These are phyloP conservation scores for Helicostylum pulchrum DNA, from an alignment of 192 early-diverging fungal genomes.

Conservation along the genomic window DNA sequence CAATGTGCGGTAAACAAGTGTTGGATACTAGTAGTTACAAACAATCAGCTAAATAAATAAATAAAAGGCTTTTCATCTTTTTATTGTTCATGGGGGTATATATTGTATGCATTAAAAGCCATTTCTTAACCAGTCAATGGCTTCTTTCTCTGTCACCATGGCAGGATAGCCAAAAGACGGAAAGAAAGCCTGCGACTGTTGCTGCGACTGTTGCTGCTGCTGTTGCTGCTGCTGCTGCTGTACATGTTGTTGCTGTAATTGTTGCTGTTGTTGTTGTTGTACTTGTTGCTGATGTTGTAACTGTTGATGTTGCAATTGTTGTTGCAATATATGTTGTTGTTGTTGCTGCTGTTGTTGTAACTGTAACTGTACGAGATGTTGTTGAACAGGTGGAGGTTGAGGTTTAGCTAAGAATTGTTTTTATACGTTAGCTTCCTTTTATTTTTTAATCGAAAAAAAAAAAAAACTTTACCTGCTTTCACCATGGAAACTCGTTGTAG, in stretches of 20 bases:
- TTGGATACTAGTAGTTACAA: constrained; percentile 55
- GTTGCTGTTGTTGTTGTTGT: not conserved
- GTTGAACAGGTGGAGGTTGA: not conserved
- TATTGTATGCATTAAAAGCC: constrained; percentile 4
- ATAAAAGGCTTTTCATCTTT: not conserved
- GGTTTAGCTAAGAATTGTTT: not conserved
- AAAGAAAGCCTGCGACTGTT: not conserved
- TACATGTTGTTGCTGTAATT: not conserved
- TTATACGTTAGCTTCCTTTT: not conserved
- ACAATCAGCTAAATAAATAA: constrained; percentile 50
- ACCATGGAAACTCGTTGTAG: not conserved
- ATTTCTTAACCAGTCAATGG: constrained; percentile 20
- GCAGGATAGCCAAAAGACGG: constrained; percentile 7
- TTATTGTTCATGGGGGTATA: not conserved
- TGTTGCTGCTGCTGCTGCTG: not conserved
- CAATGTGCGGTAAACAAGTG: constrained; percentile 58
- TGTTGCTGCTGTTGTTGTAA: not conserved
- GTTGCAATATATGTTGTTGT: not conserved
- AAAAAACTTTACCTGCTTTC: not conserved
- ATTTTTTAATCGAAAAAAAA: not conserved
- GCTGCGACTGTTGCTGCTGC: not conserved
- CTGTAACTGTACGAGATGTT: not conserved
- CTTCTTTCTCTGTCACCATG: constrained; percentile 22
- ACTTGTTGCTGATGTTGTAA: not conserved
- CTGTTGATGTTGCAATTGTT: not conserved